Evolutionary conservation across 1,139 yeast genomes (phyloP).

Genomic region (Yamadazyma kanchanaburiensis): DNA sequence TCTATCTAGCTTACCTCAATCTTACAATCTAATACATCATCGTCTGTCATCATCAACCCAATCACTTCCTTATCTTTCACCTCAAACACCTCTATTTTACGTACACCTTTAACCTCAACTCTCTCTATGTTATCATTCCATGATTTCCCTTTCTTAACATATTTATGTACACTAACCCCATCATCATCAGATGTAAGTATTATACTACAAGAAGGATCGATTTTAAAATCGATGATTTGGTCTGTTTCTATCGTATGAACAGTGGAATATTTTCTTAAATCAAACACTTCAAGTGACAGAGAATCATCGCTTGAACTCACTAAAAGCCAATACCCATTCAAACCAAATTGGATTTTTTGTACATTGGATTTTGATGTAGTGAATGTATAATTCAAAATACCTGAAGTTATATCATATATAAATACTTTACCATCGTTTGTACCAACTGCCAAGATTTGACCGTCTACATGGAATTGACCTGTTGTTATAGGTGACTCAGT

Average conservation of each 20-base stretch:
- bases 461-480: slow-evolving; percentile 62
- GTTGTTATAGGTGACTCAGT: slow-evolving; percentile 12
- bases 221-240: slow-evolving; percentile 21
- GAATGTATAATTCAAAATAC: slow-evolving; percentile 38
- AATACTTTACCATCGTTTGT: slow-evolving; percentile 31
- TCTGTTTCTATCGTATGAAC: slow-evolving; percentile 25
- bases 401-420: slow-evolving; percentile 42
- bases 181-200: slow-evolving; percentile 6
- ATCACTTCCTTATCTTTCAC: slow-evolving; percentile 1
- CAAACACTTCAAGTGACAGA: slow-evolving; percentile 43
- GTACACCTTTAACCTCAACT: neutral
- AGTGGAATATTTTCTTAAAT: slow-evolving; percentile 47
- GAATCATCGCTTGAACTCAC: slow-evolving; percentile 14
- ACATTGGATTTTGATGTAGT: slow-evolving; percentile 23
- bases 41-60: neutral
- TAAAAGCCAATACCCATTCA: slow-evolving; percentile 69
- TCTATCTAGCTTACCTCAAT: neutral
- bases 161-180: slow-evolving; percentile 26
- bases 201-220: slow-evolving; percentile 47
- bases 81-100: slow-evolving; percentile 2
- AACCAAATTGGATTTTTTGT: slow-evolving; percentile 48
- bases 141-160: slow-evolving; percentile 41
- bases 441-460: slow-evolving; percentile 55
- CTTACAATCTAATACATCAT: neutral
- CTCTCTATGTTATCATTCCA: slow-evolving; percentile 24